Evolutionary conservation across 306 rosid genomes (phyloP).

Genomic region (Trifolium pratense): DNA sequence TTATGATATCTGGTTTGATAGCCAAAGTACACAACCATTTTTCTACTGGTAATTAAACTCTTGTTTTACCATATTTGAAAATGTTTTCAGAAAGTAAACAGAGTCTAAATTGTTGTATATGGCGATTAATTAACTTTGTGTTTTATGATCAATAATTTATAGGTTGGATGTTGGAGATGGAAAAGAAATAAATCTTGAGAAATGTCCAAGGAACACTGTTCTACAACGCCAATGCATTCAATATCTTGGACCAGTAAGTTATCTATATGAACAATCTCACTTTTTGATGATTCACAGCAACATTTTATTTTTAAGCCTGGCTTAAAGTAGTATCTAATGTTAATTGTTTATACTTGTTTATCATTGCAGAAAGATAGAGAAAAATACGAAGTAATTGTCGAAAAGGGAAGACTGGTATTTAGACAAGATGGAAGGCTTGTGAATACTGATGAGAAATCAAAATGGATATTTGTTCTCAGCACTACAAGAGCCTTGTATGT

Average conservation of each 20-base stretch:
- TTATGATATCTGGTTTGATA: slow-evolving; percentile 79
- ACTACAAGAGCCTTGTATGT: slow-evolving; percentile 82
- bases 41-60: slow-evolving; percentile 73
- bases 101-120: slow-evolving; percentile 1
- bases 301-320: not conserved
- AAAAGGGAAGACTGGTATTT: slow-evolving; percentile 66
- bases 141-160: slow-evolving; percentile 31
- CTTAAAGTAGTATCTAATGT: slow-evolving; percentile 2
- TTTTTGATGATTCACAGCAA: not conserved
- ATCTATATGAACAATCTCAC: not conserved
- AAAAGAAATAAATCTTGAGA: slow-evolving; percentile 71
- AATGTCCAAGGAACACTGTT: slow-evolving; percentile 57
- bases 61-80: not conserved
- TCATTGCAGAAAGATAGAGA: slow-evolving; percentile 72
- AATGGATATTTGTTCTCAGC: slow-evolving; percentile 93
- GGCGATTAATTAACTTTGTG: slow-evolving; percentile 22
- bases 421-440: slow-evolving; percentile 56
- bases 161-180: slow-evolving; percentile 95
- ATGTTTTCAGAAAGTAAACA: not conserved
- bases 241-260: slow-evolving; percentile 87
- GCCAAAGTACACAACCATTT: slow-evolving; percentile 87
- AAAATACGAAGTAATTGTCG: slow-evolving; percentile 73
- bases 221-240: slow-evolving; percentile 82
- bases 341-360: not conserved
- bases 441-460: slow-evolving; percentile 67